A percentile compares a stretch with the other conserved stretches of the same genome.
These are phyloP conservation scores for Platanus orientalis DNA, from an alignment of 164 flowering plant species.

Conservation along the genomic window DNA sequence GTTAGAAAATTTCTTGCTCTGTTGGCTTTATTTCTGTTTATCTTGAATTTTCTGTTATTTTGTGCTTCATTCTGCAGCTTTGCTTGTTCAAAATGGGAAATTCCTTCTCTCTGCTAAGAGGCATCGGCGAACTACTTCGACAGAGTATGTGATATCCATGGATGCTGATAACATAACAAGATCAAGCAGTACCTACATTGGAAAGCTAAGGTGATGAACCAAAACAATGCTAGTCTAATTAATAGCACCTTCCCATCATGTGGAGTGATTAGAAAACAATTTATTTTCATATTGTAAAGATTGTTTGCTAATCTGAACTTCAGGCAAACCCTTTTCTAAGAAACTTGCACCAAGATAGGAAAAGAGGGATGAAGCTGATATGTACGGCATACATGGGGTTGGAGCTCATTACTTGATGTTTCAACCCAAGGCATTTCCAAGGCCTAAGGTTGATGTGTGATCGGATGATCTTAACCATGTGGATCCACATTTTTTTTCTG, in stretches of 20 bases:
- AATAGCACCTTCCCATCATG: too few species aligned
- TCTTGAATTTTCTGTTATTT: background rate
- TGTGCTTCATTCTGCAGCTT: background rate
- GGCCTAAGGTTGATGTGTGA: too few species aligned
- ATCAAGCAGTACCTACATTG: conserved; percentile 53
- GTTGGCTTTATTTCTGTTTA: background rate
- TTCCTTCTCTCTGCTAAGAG: conserved; percentile 70
- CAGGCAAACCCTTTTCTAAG: too few species aligned
- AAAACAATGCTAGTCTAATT: too few species aligned
- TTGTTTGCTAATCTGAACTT: background rate
- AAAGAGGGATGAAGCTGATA: too few species aligned
- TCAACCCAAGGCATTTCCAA: too few species aligned
- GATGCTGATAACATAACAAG: conserved; percentile 50
- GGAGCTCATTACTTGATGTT: too few species aligned
- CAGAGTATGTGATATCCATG: conserved; percentile 61
- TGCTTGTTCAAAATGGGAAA: conserved; percentile 51
- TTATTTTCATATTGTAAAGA: background rate
- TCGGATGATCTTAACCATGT: too few species aligned
- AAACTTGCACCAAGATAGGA: too few species aligned
- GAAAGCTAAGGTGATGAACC: conserved; percentile 47
- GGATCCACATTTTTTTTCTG: too few species aligned
- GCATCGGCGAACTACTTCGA: conserved; percentile 47
- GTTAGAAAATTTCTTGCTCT: background rate
- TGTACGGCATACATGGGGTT: too few species aligned
- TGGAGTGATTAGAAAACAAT: too few species aligned